phyloP scores from a whole-genome alignment of 2,329 filamentous ascomycete species.

The Fusarium sp. region DNA sequence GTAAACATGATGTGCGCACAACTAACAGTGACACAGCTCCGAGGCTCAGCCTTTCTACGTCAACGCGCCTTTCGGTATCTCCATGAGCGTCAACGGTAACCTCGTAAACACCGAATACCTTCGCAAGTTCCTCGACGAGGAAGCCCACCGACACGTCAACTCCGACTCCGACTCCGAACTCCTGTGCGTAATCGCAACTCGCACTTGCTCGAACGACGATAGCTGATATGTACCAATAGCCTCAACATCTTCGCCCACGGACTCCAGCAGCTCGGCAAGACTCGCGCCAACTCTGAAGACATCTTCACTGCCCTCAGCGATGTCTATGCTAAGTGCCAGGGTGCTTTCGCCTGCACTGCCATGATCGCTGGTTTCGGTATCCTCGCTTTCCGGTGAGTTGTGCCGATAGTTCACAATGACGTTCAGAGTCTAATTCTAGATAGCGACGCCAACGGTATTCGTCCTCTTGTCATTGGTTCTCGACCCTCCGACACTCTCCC shows the following conservation, averaged over 20 bases:
- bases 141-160: constrained; percentile 88
- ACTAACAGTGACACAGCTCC: constrained; percentile 63
- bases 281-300: constrained; percentile 81
- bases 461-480: constrained; percentile 82
- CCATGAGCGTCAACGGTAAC: constrained; percentile 79
- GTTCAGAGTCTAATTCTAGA: constrained; percentile 59
- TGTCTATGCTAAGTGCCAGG: constrained; percentile 78
- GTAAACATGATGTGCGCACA: neutral
- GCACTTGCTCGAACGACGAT: neutral
- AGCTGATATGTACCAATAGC: constrained; percentile 68
- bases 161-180: constrained; percentile 82
- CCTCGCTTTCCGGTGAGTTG: constrained; percentile 74
- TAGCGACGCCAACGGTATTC: constrained; percentile 70
- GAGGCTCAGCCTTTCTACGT: constrained; percentile 95
- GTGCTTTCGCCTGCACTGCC: constrained; percentile 82
- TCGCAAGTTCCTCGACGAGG: constrained; percentile 76
- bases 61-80: constrained; percentile 67
- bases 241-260: constrained; percentile 89
- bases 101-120: constrained; percentile 80
- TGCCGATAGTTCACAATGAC: constrained; percentile 57
- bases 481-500: constrained; percentile 72
- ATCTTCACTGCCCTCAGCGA: constrained; percentile 77
- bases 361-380: constrained; percentile 86
- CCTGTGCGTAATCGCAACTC: constrained; percentile 17
- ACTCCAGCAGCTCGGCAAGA: constrained; percentile 82